Base-by-base conservation (phyloP, 257 asterid genomes). In the Lycium ferocissimum region DNA sequence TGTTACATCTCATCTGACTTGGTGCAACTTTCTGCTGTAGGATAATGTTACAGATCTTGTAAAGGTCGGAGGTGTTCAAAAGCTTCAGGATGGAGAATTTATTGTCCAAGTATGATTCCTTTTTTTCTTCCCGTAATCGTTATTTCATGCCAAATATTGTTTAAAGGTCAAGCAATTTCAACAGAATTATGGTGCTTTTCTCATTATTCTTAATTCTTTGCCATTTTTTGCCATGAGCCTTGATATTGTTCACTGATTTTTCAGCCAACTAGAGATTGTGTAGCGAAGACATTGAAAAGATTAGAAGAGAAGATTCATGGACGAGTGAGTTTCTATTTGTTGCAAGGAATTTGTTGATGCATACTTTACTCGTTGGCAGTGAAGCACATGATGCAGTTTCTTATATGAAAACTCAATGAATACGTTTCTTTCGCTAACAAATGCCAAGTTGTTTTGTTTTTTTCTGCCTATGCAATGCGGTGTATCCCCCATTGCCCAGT, bases 261-360 rank as follows among this genome's bases (percentile, higher is more conserved):
- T 88, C 97, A 97, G 99, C 99, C 99, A 83, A 97, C 99, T 83
- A 92, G 96, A 88, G 99, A 95, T 88, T 97, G 99, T 89, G 98
- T 97, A 49, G 98, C 98, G 86, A 97, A 95, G 92, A 97, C 99
- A 35, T 93, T 97, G 86, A 95, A 95, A 91, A 92, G 99, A 89
- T 91, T 97, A 73, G 99, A 97, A 88, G 99, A 97, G 92, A 97
- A 94, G 90, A 95, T 97, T 89, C 95, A 92, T 78, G 99, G 99
- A 85, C 92, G 99, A 91, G 99, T 97, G 88, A 92, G 98, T 91
- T 69, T 66, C 76, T 53, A 53, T 78, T 78, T 76, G 62, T 76
- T 49, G 65, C 17, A 51, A 14, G 62, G 49, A 78, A 78, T 78
- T 78, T 70, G 62, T 35, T 85, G 79, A 58, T 79, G 47, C 57